Evolutionary conservation across 2,329 filamentous ascomycete species (phyloP), one percentile per base, ranked within the genome.

Genomic region (Venturia carpophila): DNA sequence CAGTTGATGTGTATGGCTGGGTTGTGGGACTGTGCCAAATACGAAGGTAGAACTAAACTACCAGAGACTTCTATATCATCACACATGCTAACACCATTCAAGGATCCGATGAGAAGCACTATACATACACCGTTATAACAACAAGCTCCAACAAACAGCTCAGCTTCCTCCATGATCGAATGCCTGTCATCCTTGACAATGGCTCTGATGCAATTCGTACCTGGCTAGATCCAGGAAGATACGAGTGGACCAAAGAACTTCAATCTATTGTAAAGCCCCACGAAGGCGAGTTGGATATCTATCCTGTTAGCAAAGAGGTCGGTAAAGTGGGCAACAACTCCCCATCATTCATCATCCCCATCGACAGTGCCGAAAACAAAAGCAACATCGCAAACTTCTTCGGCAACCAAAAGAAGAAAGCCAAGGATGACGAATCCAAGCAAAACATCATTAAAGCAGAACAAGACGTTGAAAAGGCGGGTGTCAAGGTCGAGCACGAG

Each of bases 311-410:
- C 70, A 90, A 91, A 73, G 92, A 94, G 4, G 93, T 97, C 0
- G 92, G 92, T 0, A 97, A 96, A 77, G 92, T 96, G 0, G 92
- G 93, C 6, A 96, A 96, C 70, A 90, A 96, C 74, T 95, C 90
- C 24, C 86, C 91, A 0, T 83, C 82, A 0, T 96, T 97, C 71
- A 83, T 97, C 56, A 79, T 96, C 1, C 93, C 93, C 0, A 78
- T 97, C 42, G 83, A 90, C 71, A 95, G 90, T 76, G 87, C 85
- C 68, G 89, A 92, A 71, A 97, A 97, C 75, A 97, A 95, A 78
- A 86, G 83, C 62, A 97, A 94, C 69, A 97, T 97, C 74, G 90
- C 89, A 58, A 96, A 96, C 71, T 97, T 96, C 79, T 97, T 97
- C 72, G 82, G 82, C 9, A 89, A 85, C 52, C 80, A 82, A 67